Evolutionary conservation across 306 rosid species (phyloP).

Genomic region (Gillenia trifoliata): DNA sequence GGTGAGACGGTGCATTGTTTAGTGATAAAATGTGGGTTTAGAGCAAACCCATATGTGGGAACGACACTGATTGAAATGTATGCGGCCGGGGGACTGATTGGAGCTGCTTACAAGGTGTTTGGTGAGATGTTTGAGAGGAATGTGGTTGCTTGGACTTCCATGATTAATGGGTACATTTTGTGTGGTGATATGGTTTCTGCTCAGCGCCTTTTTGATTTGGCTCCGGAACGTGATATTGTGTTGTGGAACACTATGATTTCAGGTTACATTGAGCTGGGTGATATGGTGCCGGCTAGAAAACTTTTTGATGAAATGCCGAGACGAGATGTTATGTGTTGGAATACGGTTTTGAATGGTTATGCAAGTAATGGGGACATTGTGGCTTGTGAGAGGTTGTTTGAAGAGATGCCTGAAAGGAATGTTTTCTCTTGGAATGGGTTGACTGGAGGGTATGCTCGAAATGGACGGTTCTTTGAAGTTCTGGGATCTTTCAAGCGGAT

Average conservation of each 20-base stretch:
- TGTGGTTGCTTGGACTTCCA: slow-evolving; percentile 72
- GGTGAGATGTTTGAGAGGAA: slow-evolving; percentile 60
- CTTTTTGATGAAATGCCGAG: slow-evolving; percentile 61
- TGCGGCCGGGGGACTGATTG: slow-evolving; percentile 31
- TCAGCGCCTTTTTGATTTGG: slow-evolving; percentile 47
- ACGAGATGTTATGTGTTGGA: slow-evolving; percentile 69
- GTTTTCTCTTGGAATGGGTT: slow-evolving; percentile 77
- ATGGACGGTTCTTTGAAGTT: slow-evolving; percentile 35
- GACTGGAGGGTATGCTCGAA: slow-evolving; percentile 56
- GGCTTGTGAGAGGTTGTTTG: slow-evolving; percentile 51
- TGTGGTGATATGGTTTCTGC: slow-evolving; percentile 52
- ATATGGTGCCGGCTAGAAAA: slow-evolving; percentile 48
- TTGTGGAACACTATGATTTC: slow-evolving; percentile 63
- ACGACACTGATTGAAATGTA: slow-evolving; percentile 65
- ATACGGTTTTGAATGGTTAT: slow-evolving; percentile 61
- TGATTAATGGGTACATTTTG: slow-evolving; percentile 45
- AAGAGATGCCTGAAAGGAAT: slow-evolving; percentile 66
- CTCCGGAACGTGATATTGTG: slow-evolving; percentile 60
- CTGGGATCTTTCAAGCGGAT: slow-evolving; percentile 54
- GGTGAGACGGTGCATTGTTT: slow-evolving; percentile 64
- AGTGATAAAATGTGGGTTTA: slow-evolving; percentile 44
- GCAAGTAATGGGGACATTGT: slow-evolving; percentile 45
- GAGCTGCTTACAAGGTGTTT: slow-evolving; percentile 58
- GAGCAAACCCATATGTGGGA: slow-evolving; percentile 45
- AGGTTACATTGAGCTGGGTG: slow-evolving; percentile 51